These are phyloP conservation scores for Wickerhamiella azyma DNA, from an alignment of 805 yeast species.

Conservation along the genomic window DNA sequence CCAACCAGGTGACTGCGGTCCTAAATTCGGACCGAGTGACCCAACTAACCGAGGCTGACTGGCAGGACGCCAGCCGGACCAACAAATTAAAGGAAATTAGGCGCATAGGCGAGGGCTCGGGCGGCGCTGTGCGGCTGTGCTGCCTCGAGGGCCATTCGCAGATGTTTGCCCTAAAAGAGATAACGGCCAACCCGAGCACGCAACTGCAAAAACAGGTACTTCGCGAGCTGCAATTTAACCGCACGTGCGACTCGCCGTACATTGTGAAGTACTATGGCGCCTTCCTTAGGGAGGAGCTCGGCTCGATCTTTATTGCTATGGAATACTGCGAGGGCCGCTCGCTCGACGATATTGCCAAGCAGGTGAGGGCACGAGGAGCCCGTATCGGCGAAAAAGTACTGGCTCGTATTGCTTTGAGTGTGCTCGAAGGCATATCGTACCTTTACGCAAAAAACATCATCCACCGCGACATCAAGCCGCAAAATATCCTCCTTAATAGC, in stretches of 20 bases:
- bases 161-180: slow-evolving; percentile 72
- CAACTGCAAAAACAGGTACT: slow-evolving; percentile 81
- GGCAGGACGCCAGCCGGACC: slow-evolving; percentile 49
- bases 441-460: slow-evolving; percentile 77
- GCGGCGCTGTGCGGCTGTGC: slow-evolving; percentile 82
- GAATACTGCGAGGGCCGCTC: slow-evolving; percentile 94
- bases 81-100: slow-evolving; percentile 55
- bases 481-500: slow-evolving; percentile 65
- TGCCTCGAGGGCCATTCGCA: slow-evolving; percentile 39
- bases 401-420: slow-evolving; percentile 81
- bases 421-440: slow-evolving; percentile 72
- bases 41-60: slow-evolving; percentile 30
- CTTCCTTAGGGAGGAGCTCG: slow-evolving; percentile 58
- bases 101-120: slow-evolving; percentile 83
- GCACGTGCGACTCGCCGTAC: slow-evolving; percentile 65
- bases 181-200: slow-evolving; percentile 65
- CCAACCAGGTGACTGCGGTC: not conserved
- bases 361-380: slow-evolving; percentile 59
- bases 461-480: slow-evolving; percentile 94
- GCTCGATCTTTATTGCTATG: slow-evolving; percentile 88
- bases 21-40: slow-evolving; percentile 1
- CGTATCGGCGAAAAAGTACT: slow-evolving; percentile 85
- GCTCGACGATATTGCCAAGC: slow-evolving; percentile 77
- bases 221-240: slow-evolving; percentile 79
- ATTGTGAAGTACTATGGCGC: slow-evolving; percentile 92